Conservation (phyloP, 108 stramenopile genomes). For the Epithemia pelagica region DNA sequence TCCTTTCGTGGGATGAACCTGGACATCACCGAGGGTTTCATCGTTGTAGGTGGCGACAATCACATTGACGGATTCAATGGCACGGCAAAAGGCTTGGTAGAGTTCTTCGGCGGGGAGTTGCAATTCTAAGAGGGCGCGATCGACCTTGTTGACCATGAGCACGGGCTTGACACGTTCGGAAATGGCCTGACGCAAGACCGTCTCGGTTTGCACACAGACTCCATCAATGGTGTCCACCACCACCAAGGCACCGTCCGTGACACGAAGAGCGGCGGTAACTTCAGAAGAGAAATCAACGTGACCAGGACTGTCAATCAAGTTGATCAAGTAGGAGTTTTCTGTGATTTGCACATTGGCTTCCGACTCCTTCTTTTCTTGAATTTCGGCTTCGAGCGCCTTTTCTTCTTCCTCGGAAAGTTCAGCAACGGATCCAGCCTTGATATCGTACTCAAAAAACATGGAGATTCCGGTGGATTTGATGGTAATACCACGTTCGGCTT, state of each 20-base stretch:
- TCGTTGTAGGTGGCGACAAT: slow-evolving; percentile 99
- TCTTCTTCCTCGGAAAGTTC: slow-evolving; percentile 62
- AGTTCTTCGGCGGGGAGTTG: slow-evolving; percentile 99
- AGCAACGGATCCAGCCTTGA: slow-evolving; percentile 81
- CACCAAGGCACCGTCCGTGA: slow-evolving; percentile 99
- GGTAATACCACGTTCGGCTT: slow-evolving; percentile 99
- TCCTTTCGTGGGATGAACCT: slow-evolving; percentile 98
- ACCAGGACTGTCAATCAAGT: slow-evolving; percentile 99
- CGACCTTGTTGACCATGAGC: slow-evolving; percentile 99
- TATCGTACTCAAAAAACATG: slow-evolving; percentile 99
- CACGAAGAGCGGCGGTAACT: slow-evolving; percentile 99
- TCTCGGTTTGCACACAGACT: slow-evolving; percentile 99
- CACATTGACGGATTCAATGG: slow-evolving; percentile 99
- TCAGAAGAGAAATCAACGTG: slow-evolving; percentile 99
- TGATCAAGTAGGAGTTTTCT: slow-evolving; percentile 97
- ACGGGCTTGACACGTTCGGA: slow-evolving; percentile 96
- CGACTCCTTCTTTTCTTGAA: slow-evolving; percentile 53
- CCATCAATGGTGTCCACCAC: slow-evolving; percentile 99
- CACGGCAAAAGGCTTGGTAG: slow-evolving; percentile 98
- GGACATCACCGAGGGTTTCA: slow-evolving; percentile 91
- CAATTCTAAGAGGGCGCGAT: slow-evolving; percentile 98
- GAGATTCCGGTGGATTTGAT: slow-evolving; percentile 99
- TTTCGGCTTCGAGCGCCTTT: slow-evolving; percentile 33
- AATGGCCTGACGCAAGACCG: slow-evolving; percentile 99
- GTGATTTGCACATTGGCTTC: slow-evolving; percentile 86